These are phyloP conservation scores for Blastobotrys niveus DNA, from an alignment of 1,139 yeast species.

Conservation along the genomic window DNA sequence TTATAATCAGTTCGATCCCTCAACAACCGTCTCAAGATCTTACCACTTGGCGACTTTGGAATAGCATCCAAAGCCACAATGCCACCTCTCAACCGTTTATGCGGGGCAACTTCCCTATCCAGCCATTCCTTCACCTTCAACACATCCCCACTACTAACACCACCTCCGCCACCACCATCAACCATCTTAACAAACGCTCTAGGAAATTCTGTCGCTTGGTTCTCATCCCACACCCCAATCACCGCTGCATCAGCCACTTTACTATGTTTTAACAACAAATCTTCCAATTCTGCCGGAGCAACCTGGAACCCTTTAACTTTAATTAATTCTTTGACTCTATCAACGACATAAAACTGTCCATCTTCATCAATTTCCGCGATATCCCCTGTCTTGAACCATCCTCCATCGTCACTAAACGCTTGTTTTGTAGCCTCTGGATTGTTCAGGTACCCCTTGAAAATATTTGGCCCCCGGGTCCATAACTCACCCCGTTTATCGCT, in stretches of 20 bases:
- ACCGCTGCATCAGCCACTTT: constrained; percentile 36
- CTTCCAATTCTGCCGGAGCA: constrained; percentile 76
- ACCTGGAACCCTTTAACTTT: constrained; percentile 80
- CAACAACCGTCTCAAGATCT: constrained; percentile 35
- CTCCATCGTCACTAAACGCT: constrained; percentile 42
- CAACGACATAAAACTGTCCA: constrained; percentile 59
- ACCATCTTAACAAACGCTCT: constrained; percentile 36
- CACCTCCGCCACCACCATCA: constrained; percentile 14
- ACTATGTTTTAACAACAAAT: constrained; percentile 46
- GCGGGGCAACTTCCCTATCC: constrained; percentile 34
- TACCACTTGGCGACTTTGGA: constrained; percentile 40
- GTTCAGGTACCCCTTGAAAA: constrained; percentile 34
- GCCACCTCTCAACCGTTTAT: constrained; percentile 40
- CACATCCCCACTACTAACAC: constrained; percentile 17
- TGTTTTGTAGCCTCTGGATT: constrained; percentile 33
- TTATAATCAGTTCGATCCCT: constrained; percentile 24
- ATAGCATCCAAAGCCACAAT: constrained; percentile 32
- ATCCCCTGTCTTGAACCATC: constrained; percentile 80
- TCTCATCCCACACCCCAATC: constrained; percentile 31
- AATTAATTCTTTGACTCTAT: constrained; percentile 74
- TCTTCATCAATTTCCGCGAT: constrained; percentile 50
- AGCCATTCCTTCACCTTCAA: constrained; percentile 32
- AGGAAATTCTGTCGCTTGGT: constrained; percentile 36
- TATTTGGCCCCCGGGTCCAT: constrained; percentile 32
- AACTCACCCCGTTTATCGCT: constrained; percentile 30